These are phyloP conservation scores for Lactifluus subvellereus DNA, from an alignment of 768 basidiomycete genomes.

Conservation along the genomic window DNA sequence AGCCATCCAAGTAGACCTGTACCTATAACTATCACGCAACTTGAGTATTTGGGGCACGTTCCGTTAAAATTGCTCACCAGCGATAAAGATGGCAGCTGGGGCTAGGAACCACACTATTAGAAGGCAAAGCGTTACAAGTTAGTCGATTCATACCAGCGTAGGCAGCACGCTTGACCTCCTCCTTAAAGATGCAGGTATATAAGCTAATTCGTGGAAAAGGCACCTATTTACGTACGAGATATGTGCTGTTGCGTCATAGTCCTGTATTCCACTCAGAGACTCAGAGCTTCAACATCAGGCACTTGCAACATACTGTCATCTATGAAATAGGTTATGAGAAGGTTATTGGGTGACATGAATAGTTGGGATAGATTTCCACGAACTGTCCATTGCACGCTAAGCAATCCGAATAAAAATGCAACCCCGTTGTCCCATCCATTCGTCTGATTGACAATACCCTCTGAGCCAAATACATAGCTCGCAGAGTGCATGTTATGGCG, in stretches of 20 bases:
- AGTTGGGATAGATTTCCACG: slow-evolving; percentile 26
- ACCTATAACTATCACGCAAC: slow-evolving; percentile 68
- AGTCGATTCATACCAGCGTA: slow-evolving; percentile 48
- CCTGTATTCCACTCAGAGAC: slow-evolving; percentile 35
- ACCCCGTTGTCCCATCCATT: slow-evolving; percentile 76
- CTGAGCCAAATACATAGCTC: slow-evolving; percentile 70
- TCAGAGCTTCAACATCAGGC: background rate
- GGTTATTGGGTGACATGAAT: background rate
- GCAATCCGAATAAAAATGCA: slow-evolving; percentile 77
- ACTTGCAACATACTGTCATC: slow-evolving; percentile 48
- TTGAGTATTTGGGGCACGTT: slow-evolving; percentile 42
- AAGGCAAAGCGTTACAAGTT: background rate
- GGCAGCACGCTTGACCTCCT: slow-evolving; percentile 75
- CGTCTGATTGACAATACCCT: slow-evolving; percentile 70
- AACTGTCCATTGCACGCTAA: slow-evolving; percentile 87
- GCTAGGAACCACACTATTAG: slow-evolving; percentile 10
- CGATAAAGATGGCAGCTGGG: slow-evolving; percentile 17
- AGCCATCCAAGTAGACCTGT: slow-evolving; percentile 80
- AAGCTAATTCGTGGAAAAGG: background rate
- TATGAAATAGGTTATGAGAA: slow-evolving; percentile 23
- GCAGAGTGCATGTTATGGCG: slow-evolving; percentile 77
- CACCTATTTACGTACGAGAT: slow-evolving; percentile 52
- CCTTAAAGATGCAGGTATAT: slow-evolving; percentile 35
- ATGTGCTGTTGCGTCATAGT: slow-evolving; percentile 78
- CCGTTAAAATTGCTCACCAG: background rate